Conservation (phyloP, 371 early-diverging fungal genomes). For the Nematocida ausubeli region DNA sequence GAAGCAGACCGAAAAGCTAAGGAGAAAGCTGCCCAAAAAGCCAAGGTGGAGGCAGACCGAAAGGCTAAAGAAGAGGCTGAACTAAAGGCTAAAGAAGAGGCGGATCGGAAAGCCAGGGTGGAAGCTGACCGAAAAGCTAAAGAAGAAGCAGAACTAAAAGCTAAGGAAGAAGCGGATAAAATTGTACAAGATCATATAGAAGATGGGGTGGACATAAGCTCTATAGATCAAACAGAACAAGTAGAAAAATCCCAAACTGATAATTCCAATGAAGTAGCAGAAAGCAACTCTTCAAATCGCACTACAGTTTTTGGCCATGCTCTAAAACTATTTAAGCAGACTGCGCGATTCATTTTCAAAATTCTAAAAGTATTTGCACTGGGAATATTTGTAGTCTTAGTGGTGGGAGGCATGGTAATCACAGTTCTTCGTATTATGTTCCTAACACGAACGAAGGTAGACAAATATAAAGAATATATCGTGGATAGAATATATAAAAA, state of each 20-base stretch:
- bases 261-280: background rate
- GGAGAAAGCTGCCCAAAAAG: background rate
- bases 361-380: background rate
- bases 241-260: background rate
- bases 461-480: constrained; percentile 18
- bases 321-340: background rate
- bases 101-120: too few relatives aligned
- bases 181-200: background rate
- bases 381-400: background rate
- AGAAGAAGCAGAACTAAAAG: background rate
- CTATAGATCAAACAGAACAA: background rate
- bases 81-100: background rate
- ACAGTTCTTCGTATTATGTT: constrained; percentile 9
- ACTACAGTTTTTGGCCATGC: background rate
- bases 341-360: background rate
- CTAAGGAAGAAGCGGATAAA: background rate
- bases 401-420: background rate
- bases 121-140: background rate
- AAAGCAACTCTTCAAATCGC: too few relatives aligned
- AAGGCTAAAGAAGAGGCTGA: background rate
- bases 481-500: constrained; percentile 12
- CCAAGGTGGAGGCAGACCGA: background rate
- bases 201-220: background rate
- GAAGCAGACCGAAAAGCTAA: background rate
- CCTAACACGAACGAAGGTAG: constrained; percentile 4